Conservation (phyloP, 164 flowering plant genomes). For the Berberis vulgaris region DNA sequence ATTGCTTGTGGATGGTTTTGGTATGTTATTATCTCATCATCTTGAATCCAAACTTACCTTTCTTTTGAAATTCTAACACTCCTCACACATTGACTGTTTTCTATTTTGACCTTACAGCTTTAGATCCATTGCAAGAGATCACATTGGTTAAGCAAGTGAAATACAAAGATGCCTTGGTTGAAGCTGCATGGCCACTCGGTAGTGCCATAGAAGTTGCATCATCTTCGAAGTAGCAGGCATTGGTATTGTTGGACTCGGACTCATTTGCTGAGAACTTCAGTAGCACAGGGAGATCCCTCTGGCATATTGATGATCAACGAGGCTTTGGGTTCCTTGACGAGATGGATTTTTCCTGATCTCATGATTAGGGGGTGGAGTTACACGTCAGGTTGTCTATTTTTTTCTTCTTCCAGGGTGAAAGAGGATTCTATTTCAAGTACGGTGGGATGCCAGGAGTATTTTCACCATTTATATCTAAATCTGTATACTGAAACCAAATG, state of each 20-base stretch:
- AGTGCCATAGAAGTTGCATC: slow-evolving; percentile 90
- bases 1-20: slow-evolving; percentile 49
- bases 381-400: no score
- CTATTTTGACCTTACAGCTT: slow-evolving; percentile 26
- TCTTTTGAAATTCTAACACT: background rate
- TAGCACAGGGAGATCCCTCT: no score
- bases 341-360: no score
- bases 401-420: no score
- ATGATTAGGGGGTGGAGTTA: no score
- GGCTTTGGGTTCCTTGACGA: no score
- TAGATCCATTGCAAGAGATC: slow-evolving; percentile 70
- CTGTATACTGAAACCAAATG: no score
- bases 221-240: slow-evolving; percentile 13
- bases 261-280: no score
- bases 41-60: background rate
- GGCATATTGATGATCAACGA: no score
- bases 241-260: background rate
- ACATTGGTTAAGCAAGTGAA: slow-evolving; percentile 80
- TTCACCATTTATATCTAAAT: no score
- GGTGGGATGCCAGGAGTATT: no score
- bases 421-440: no score
- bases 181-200: slow-evolving; percentile 97
- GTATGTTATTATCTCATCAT: slow-evolving; percentile 21
- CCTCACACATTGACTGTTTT: background rate
- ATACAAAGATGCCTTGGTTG: slow-evolving; percentile 52